These are phyloP conservation scores for Venturia effusa DNA, from an alignment of 2,329 filamentous ascomycete genomes.

Conservation along the genomic window DNA sequence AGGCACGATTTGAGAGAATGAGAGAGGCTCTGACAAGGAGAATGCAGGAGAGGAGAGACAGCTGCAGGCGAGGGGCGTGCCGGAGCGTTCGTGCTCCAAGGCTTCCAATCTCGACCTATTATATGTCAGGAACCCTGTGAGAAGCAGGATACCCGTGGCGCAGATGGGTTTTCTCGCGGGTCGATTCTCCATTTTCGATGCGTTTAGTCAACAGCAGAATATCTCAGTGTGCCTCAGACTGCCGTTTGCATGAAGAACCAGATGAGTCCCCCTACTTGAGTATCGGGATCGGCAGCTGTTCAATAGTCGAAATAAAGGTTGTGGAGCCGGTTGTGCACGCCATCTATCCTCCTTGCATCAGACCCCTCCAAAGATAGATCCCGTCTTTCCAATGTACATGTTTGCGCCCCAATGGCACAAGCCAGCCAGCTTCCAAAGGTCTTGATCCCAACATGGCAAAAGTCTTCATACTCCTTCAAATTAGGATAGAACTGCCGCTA, in stretches of 20 bases:
- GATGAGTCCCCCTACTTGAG: neutral
- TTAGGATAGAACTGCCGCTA: neutral
- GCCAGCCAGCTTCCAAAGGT: neutral
- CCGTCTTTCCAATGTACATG: too few relatives aligned
- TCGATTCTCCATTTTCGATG: neutral
- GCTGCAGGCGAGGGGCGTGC: neutral
- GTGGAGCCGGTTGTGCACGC: neutral
- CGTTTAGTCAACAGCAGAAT: neutral
- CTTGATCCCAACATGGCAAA: neutral
- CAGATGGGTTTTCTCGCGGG: neutral
- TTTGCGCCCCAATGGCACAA: neutral
- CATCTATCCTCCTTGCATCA: constrained; percentile 3
- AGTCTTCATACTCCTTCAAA: neutral
- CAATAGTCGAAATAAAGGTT: neutral
- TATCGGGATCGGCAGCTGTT: neutral
- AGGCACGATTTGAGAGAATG: neutral
- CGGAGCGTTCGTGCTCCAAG: neutral
- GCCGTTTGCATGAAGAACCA: neutral
- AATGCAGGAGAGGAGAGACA: neutral
- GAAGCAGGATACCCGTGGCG: neutral
- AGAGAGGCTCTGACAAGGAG: neutral
- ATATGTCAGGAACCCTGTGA: neutral
- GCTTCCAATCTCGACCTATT: neutral
- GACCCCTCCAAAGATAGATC: neutral
- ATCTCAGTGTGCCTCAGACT: neutral